phyloP scores from a whole-genome alignment of 805 yeast species.

The Starmerella etchellsii region DNA sequence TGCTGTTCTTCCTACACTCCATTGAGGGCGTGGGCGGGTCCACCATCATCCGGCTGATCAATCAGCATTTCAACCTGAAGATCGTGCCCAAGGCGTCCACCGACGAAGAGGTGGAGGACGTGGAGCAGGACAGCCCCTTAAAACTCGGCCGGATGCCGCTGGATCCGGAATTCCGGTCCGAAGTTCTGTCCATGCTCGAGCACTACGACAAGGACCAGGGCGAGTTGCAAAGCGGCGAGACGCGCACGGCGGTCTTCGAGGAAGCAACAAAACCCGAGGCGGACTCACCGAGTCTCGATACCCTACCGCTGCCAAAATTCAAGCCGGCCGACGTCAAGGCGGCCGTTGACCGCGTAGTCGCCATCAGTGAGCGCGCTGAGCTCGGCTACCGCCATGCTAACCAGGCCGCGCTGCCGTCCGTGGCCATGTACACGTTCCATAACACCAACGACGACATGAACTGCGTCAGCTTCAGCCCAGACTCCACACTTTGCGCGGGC shows the following conservation, averaged over 20 bases:
- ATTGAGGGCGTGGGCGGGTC: constrained; percentile 89
- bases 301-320: constrained; percentile 74
- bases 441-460: constrained; percentile 83
- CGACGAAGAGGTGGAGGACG: constrained; percentile 15
- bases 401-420: constrained; percentile 81
- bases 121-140: constrained; percentile 31
- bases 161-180: constrained; percentile 74
- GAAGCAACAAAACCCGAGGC: constrained; percentile 33
- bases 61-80: constrained; percentile 53
- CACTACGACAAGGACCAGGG: constrained; percentile 45
- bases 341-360: constrained; percentile 67
- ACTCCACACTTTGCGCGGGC: constrained; percentile 76
- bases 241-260: constrained; percentile 46
- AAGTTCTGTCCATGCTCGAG: constrained; percentile 70
- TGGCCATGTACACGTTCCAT: constrained; percentile 96
- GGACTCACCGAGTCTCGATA: constrained; percentile 55
- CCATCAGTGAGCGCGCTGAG: constrained; percentile 61
- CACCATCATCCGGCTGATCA: constrained; percentile 68
- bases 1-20: constrained; percentile 78
- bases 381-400: constrained; percentile 31
- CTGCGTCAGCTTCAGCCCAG: constrained; percentile 76
- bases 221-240: background rate
- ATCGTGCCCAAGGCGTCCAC: constrained; percentile 13
- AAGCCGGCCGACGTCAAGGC: constrained; percentile 68
- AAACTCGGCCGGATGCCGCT: constrained; percentile 73